These are phyloP conservation scores for Metarhizium rileyi DNA, from an alignment of 2,329 filamentous ascomycete genomes.

Conservation along the genomic window DNA sequence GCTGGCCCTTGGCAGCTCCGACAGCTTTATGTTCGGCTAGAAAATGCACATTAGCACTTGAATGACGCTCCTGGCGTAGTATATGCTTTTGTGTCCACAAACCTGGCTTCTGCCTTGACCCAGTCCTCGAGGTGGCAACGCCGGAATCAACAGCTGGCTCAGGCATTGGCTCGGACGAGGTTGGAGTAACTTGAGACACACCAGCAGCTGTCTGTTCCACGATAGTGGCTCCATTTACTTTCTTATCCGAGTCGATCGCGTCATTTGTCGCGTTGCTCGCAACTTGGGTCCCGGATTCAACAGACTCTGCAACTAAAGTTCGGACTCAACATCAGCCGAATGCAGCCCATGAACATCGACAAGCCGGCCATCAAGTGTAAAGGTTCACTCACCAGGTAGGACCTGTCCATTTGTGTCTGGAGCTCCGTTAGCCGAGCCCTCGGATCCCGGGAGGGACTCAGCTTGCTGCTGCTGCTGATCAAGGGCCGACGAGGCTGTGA, in stretches of 20 bases:
- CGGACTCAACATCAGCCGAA: neutral
- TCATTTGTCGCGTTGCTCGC: neutral
- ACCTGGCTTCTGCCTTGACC: constrained; percentile 9
- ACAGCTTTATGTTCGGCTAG: constrained; percentile 1
- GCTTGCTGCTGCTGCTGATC: neutral
- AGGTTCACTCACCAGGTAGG: constrained; percentile 1
- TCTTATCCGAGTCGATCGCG: neutral
- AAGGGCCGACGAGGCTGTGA: neutral
- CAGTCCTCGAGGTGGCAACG: constrained; percentile 5
- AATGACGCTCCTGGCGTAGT: neutral
- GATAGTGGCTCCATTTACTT: neutral
- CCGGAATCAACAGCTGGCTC: constrained; percentile 4
- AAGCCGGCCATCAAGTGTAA: neutral
- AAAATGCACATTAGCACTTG: neutral
- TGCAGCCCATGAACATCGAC: neutral
- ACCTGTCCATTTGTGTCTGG: neutral
- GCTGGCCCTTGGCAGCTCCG: constrained; percentile 15
- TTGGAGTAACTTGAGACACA: neutral
- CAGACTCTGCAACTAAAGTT: neutral
- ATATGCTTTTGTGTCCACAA: neutral
- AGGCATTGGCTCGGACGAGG: constrained; percentile 3
- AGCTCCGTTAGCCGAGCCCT: neutral
- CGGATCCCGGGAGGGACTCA: neutral
- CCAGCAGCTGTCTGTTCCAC: constrained; percentile 2
- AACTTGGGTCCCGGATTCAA: neutral